Evolutionary conservation across 2,329 filamentous ascomycete species (phyloP), one percentile per base, ranked within the genome.

Genomic region (Botrytis galanthina): DNA sequence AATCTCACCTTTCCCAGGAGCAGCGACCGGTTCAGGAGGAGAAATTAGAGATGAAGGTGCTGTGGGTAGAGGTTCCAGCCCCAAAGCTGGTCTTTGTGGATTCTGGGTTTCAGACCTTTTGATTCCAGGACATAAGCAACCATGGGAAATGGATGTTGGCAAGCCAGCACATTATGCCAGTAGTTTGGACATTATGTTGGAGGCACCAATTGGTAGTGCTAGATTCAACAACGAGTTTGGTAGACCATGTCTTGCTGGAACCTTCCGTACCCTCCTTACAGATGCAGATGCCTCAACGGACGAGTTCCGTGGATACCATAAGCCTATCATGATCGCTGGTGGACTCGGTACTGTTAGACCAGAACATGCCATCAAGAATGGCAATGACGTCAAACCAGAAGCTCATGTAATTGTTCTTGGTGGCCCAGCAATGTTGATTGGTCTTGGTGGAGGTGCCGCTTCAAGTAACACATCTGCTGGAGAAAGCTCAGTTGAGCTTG

Each of bases 141-240:
- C 95, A 2, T 99, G 96, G 96, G 96, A 99, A 82, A 84, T 93
- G 46, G 93, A 98, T 80, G 88, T 97, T 73, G 96, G 96, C 68
- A 95, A 92, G 80, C 96, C 96, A 7, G 88, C 90, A 62, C 96
- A 99, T 83, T 96, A 97, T 80, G 95, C 96, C 32, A 97, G 93
- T 84, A 94, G 93, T 83, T 85, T 98, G 54, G 95, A 98, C 81
- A 98, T 99, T 78, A 98, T 99, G 95, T 86, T 98, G 18, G 95
- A 99, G 82, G 96, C 94, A 0, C 96, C 96, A 0, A 96, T 99
- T 78, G 96, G 96, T 51, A 96, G 93, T 79, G 96, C 96, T 69
- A 90, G 93, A 32, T 98, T 97, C 86, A 98, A 98, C 86, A 99
- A 99, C 81, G 96, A 98, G 80, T 99, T 98, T 79, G 96, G 96